Evolutionary conservation across 495 filamentous ascomycete species (phyloP), one percentile per base, ranked within the genome.

Genomic region (Podospora comata): DNA sequence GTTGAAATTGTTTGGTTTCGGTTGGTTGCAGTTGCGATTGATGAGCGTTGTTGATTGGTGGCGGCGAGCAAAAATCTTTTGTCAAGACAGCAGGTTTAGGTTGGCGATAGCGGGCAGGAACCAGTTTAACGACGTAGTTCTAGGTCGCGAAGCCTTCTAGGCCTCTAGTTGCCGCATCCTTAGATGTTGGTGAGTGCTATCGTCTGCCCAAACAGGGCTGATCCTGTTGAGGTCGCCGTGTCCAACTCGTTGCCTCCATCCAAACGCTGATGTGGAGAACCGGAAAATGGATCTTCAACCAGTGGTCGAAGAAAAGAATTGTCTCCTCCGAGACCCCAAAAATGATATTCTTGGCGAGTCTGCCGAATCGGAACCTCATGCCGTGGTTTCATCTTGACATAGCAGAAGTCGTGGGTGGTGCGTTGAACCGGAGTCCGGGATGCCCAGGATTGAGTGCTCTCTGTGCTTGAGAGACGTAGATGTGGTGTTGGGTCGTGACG

Each of bases 81-180:
- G 34, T 53, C 53, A n/a, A 64, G 64, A 54, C 54, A 30, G 65
- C 18, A 58, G 32, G 1, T 57, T 28, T n/a, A 4, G 19, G 65
- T 26, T 39, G 20, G 60, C 20, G 62, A 20, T 53, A 60, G 19
- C 27, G 19, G 60, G 39, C 16, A 34, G 4, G 67, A 63, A 72
- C 61, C 67, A 68, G 66, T 72, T 72, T 72, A 64, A 69, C 70
- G 70, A 72, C 70, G 59, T 72, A 62, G 56, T 68, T 66, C 60
- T 48, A 67, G 70, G 70, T 72, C 70, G 67, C 59, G 30, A 54
- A 44, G 58, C 20, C 62, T 54, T 5, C 20, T 5, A 53, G 39
- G 62, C 67, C 23, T 65, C 44, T 44, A 58, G 2, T 54, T 32
- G n/a, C 6, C 55, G 5, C 55, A 58, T 58, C 55, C 23, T 58